Evolutionary conservation across 73 alveolate species (phyloP).

Genomic region (Uronychia setigera): DNA sequence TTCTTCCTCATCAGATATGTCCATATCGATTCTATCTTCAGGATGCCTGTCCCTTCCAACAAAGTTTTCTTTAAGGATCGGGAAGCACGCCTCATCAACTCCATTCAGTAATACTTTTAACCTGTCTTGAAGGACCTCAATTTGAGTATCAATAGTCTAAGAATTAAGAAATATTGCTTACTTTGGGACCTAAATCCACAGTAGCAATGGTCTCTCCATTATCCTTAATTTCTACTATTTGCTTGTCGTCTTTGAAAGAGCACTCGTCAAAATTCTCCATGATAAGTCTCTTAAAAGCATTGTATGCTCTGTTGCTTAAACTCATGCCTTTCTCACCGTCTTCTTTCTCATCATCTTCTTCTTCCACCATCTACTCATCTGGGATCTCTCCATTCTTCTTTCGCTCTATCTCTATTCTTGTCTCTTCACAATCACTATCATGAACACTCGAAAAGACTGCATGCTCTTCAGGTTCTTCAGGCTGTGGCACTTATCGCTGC

Average conservation of each 20-base stretch:
- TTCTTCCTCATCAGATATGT: constrained; percentile 3
- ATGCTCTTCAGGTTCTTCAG: too few relatives aligned
- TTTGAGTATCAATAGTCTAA: not conserved
- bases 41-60: not conserved
- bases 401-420: not conserved
- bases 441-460: too few relatives aligned
- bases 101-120: not conserved
- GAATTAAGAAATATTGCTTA: not conserved
- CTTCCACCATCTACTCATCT: not conserved
- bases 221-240: not conserved
- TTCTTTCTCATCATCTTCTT: not conserved
- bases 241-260: not conserved
- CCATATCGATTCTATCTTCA: not conserved
- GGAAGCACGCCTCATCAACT: not conserved
- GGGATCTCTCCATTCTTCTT: not conserved
- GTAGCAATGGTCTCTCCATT: not conserved
- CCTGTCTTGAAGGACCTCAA: not conserved
- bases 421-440: constrained; percentile 16
- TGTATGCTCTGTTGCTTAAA: not conserved
- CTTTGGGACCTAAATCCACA: not conserved
- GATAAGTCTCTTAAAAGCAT: not conserved
- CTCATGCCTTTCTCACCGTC: not conserved
- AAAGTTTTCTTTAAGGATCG: not conserved
- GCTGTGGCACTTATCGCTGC: too few relatives aligned
- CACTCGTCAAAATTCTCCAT: constrained; percentile 8